Percentiles rank a stretch among this genome's conserved stretches.
These are phyloP conservation scores for Psilocybe cubensis DNA, from an alignment of 768 basidiomycete species.

Conservation along the genomic window DNA sequence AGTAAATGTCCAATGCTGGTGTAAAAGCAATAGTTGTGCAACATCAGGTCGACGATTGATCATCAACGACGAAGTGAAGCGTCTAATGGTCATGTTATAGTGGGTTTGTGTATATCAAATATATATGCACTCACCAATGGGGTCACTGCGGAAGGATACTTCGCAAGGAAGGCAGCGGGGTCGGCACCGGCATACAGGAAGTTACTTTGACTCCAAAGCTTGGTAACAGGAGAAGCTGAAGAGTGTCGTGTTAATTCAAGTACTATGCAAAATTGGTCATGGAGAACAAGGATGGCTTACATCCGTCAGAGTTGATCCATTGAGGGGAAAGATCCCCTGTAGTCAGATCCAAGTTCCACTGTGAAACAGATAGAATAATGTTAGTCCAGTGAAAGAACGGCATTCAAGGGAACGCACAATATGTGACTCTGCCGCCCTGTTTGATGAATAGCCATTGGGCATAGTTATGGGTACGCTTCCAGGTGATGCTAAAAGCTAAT, in stretches of 20 bases:
- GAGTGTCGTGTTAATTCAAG: no score
- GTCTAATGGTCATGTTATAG: neutral
- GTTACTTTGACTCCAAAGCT: conserved; percentile 3
- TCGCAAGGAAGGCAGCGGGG: neutral
- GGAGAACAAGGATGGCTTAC: conserved; percentile 9
- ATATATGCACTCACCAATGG: neutral
- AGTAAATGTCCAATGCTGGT: no score
- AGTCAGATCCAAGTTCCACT: conserved; percentile 23
- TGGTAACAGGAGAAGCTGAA: conserved; percentile 4
- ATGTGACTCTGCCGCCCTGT: conserved; percentile 3
- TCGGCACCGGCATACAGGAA: conserved; percentile 12
- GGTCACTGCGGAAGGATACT: conserved; percentile 7
- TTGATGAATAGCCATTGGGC: neutral
- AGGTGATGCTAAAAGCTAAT: neutral
- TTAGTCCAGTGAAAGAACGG: neutral
- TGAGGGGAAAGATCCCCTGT: conserved; percentile 14
- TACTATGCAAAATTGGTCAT: no score
- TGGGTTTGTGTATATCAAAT: neutral
- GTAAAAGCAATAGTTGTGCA: no score
- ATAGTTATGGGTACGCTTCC: neutral
- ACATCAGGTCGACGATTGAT: no score
- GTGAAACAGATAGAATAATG: neutral
- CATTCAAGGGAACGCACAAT: conserved; percentile 1
- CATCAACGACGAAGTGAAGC: neutral
- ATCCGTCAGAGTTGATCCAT: conserved; percentile 26